Base-by-base conservation (phyloP, 1,139 yeast genomes). In the Suzukiozyma palmioleophila region DNA sequence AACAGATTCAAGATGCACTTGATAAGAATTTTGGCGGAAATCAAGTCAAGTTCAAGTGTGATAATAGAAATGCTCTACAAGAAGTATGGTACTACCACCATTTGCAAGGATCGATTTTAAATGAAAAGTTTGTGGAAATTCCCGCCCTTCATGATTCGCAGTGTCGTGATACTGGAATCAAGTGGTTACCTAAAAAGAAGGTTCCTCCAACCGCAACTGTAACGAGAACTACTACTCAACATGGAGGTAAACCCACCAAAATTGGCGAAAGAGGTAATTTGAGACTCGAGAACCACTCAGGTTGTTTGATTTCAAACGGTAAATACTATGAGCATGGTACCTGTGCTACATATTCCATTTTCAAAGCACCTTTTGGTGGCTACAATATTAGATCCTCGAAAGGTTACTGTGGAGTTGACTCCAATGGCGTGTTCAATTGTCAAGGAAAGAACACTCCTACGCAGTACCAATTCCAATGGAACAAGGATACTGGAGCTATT, bases 1-100 rank as follows among this genome's bases (percentile, higher is more conserved):
- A 70, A 11, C 81, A 86, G 53, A 80, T 92, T 42, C 72, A 76
- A 39, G 64, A 67, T 26, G 95, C 95, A 0, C 66, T 92, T 44
- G 60, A 63, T 29, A 64, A 70, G 28, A 76, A 78, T 40, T 82
- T 81, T 52, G 68, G 67, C 16, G 86, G 81, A 9, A 69, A 73
- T 27, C 63, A 74, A 2, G 95, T 86, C 5, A 81, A 68, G 53
- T 77, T 90, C 55, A 79, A 81, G 49, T 89, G 97, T 66, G 56
- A 56, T 38, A 64, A 69, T 36, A 70, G 65, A 52, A 68, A 78
- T 41, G 90, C 87, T 0, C 62, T 92, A 34, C 85, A 81, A 52
- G 96, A 92, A 60, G 75, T 92, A 25, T 90, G 97, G 96, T 92
- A 90, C 62, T 90, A 77, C 64, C 92, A 86, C 63, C 75, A 83